Evolutionary conservation across 1,284 basidiomycete genomes (phyloP), one percentile per base, ranked within the genome.

Genomic region (Takashimella koratensis): DNA sequence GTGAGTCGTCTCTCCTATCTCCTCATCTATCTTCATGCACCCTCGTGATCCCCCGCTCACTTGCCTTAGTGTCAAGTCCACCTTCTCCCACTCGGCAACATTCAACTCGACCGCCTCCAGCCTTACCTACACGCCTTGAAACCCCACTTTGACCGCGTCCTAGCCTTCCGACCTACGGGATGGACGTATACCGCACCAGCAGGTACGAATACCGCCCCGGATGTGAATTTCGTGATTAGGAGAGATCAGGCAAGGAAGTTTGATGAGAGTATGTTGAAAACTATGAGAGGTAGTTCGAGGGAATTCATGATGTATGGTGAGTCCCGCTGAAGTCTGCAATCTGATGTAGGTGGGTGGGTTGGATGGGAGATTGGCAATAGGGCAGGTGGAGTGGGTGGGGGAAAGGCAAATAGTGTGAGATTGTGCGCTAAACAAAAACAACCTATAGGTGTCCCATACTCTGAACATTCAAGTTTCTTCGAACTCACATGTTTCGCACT

Each of bases 401-500:
- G 16, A 36, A 36, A 36, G 30, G 16, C 30, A 8, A 36, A 36
- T 8, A 36, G 30, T n/a, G n/a, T n/a, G n/a, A n/a, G n/a, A n/a
- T n/a, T n/a, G n/a, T n/a, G n/a, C n/a, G 30, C 8, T 8, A 36
- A 36, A 36, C 30, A 36, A 36, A 36, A 36, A 36, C 16, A 26
- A 11, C 13, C 4, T 22, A 3, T 45, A 76, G 74, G 90, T 26
- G 89, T 98, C 13, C 95, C 95, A 3, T 97, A 97, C 71, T 95
- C 90, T 3, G 94, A 97, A 71, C 94, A 98, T 71, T 94, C 90
- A 47, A 92, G 88, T 30, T 96, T 96, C 75, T 88, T 88, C 64
- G 93, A 96, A 75, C 79, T 93, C 66, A 97, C 90, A 21, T 96
- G 88, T 67, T 98, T 98, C 68, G 90, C 91, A 3, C 80, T 98